Conservation (phyloP, 75 land plant species). For the Ceratopteris richardii region DNA sequence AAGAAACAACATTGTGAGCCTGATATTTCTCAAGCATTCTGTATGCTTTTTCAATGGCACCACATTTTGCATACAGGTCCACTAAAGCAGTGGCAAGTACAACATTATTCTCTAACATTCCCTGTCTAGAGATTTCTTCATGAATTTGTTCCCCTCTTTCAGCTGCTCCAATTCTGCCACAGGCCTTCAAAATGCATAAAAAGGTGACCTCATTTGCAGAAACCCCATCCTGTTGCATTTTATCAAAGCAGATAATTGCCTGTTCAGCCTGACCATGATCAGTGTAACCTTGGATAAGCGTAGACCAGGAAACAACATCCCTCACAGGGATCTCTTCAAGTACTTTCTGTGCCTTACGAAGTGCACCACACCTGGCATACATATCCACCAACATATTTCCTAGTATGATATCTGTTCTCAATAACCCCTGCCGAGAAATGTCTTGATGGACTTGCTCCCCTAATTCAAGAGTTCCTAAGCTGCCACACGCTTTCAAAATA, state of each 20-base stretch:
- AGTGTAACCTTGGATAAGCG: too few relatives aligned
- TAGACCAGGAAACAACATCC: too few relatives aligned
- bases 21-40: not conserved
- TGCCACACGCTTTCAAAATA: too few relatives aligned
- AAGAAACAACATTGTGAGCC: constrained; percentile 1
- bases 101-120: not conserved
- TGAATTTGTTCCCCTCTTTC: not conserved
- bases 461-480: too few relatives aligned
- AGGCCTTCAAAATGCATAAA: not conserved
- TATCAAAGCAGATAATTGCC: not conserved
- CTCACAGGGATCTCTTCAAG: too few relatives aligned
- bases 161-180: not conserved
- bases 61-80: constrained; percentile 7
- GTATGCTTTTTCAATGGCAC: not conserved
- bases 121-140: not conserved
- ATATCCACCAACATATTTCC: too few relatives aligned
- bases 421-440: too few relatives aligned
- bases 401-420: too few relatives aligned
- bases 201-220: not conserved
- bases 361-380: too few relatives aligned
- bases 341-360: too few relatives aligned
- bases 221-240: not conserved
- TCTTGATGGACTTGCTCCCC: too few relatives aligned
- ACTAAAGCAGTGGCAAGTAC: not conserved
- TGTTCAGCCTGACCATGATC: too few relatives aligned